Evolutionary conservation across 345 rosid species (phyloP).

Genomic region (Erysimum cheiranthoides): DNA sequence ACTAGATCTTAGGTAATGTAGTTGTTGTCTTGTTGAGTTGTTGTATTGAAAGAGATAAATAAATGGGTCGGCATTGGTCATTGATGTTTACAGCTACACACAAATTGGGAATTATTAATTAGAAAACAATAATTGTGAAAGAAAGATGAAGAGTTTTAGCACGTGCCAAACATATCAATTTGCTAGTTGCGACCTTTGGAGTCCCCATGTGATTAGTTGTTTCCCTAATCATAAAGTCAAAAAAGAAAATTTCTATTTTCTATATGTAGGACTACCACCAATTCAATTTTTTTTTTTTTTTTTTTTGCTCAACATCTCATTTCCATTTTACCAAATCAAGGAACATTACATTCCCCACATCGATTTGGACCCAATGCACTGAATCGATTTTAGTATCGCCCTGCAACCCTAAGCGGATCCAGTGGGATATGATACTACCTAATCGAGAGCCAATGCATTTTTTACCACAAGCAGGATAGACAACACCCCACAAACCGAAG

Average conservation of each 20-base stretch:
- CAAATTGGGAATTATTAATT: constrained; percentile 21
- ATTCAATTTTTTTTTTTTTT: too few relatives aligned
- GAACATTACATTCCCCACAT: too few relatives aligned
- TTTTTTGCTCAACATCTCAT: too few relatives aligned
- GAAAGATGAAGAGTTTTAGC: not conserved
- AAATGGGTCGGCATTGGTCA: constrained; percentile 47
- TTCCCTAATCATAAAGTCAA: constrained; percentile 29
- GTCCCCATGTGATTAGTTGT: constrained; percentile 43
- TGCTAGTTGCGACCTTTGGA: constrained; percentile 36
- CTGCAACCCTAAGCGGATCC: too few relatives aligned
- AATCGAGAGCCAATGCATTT: too few relatives aligned
- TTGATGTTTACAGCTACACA: constrained; percentile 45
- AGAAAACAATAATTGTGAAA: constrained; percentile 22
- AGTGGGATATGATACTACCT: too few relatives aligned
- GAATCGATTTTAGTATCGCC: too few relatives aligned
- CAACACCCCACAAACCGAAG: too few relatives aligned
- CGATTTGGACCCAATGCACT: too few relatives aligned
- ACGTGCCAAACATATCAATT: constrained; percentile 29
- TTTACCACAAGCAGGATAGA: too few relatives aligned
- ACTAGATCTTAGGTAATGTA: constrained; percentile 30
- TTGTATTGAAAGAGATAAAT: constrained; percentile 32
- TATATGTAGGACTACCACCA: not conserved
- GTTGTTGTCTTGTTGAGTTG: constrained; percentile 45
- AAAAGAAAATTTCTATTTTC: not conserved
- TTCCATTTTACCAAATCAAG: too few relatives aligned